Evolutionary conservation across 495 filamentous ascomycete species (phyloP).

Genomic region (Daldinia bambusicola): DNA sequence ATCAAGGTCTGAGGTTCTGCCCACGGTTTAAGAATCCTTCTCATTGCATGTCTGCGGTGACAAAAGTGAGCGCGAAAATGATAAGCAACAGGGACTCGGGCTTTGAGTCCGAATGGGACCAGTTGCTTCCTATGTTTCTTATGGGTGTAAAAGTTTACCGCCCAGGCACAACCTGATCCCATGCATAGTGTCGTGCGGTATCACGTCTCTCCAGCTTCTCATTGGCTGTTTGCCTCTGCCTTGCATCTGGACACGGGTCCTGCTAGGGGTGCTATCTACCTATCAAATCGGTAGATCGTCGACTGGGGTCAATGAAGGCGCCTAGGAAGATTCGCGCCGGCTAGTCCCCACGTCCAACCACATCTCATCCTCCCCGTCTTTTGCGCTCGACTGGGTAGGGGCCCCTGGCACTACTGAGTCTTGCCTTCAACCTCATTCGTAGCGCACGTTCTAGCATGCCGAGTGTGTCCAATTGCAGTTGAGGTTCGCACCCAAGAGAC

Average conservation of each 20-base stretch:
- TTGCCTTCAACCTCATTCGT: constrained; percentile 44
- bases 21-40: not conserved
- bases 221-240: constrained; percentile 40
- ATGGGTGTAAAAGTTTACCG: constrained; percentile 41
- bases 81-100: constrained; percentile 23
- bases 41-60: constrained; percentile 9
- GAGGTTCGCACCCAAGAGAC: constrained; percentile 36
- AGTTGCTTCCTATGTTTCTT: constrained; percentile 25
- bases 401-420: constrained; percentile 28
- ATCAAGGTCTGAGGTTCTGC: not conserved
- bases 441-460: constrained; percentile 24
- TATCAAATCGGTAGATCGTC: constrained; percentile 46
- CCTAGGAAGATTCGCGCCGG: constrained; percentile 46
- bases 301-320: constrained; percentile 38
- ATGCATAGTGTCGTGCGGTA: constrained; percentile 42
- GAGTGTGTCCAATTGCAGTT: constrained; percentile 30
- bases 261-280: constrained; percentile 38
- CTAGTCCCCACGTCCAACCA: constrained; percentile 42
- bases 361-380: constrained; percentile 32
- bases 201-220: constrained; percentile 39
- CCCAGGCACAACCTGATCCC: constrained; percentile 45
- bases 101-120: constrained; percentile 30
- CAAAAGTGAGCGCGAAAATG: constrained; percentile 21
- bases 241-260: constrained; percentile 45
- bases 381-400: constrained; percentile 43